Base-by-base conservation (phyloP, 768 basidiomycete genomes). In the Phanerochaete carnosa region DNA sequence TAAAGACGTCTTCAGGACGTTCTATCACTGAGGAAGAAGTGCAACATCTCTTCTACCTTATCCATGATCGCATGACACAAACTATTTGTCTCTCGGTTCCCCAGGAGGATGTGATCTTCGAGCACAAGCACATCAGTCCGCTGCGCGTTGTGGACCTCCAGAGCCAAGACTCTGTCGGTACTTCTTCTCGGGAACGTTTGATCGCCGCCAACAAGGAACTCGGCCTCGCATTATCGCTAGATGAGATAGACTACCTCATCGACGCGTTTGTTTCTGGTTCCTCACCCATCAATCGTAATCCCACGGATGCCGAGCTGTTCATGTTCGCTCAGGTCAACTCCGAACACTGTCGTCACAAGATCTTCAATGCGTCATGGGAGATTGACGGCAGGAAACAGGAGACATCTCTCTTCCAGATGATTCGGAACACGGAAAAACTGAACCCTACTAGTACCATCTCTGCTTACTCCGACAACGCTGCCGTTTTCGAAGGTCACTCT, bases 281-380 rank as follows among this genome's bases (percentile, higher is more conserved):
- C 5, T 70, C 79, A 13, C 81, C 90, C 1, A 85, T 90, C 73
- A 79, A 80, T 51, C 86, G 95, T 35, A 89, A 94, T 70, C 97
- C 96, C 8, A 97, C 92, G 39, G 97, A 98, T 70, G 95, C 96
- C 2, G 97, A 99, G 72, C 80, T 99, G 8, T 99, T 99, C 83
- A 99, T 98, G 97, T 99, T 98, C 74, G 96, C 97, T 2, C 97
- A 99, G 71, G 96, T 99, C 72, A 99, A 99, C 77, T 98, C 95
- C n/a, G 97, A 99, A 73, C 97, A 98, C 70, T 99, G 97, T 73
- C 83, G 97, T 33, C 97, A 99, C 81, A 99, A 99, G 77, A 98
- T 98, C 66, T 99, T 98, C 81, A 99, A 99, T 71, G 95, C 97
- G 0, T 83, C 90, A 16, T 99, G 97, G 97, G 92, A 86, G 12